A percentile compares a stretch with the other conserved stretches of the same genome.
Conservation (phyloP, 192 early-diverging fungal genomes). For the Coemansia nantahalensis region DNA sequence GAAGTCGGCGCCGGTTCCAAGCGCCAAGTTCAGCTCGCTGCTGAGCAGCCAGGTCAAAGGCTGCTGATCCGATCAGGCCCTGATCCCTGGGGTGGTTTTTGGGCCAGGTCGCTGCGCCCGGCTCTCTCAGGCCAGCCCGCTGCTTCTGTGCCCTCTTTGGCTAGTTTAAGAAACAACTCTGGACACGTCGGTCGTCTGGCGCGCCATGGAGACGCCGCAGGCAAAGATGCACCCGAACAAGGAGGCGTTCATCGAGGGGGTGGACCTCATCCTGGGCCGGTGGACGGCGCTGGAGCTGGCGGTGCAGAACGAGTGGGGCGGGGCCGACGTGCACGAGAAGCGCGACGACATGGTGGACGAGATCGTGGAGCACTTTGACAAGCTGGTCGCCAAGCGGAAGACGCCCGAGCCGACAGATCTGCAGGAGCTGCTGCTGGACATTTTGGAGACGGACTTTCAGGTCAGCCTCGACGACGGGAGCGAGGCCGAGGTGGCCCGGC, state of each 20-base stretch:
- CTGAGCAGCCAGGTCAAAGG: background rate
- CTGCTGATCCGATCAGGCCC: no score
- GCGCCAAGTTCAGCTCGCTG: slow-evolving; percentile 13
- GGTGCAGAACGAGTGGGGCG: slow-evolving; percentile 71
- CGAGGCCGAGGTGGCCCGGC: slow-evolving; percentile 35
- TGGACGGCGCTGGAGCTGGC: slow-evolving; percentile 75
- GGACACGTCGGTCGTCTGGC: no score
- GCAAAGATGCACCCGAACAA: slow-evolving; percentile 40
- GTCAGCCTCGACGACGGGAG: slow-evolving; percentile 40
- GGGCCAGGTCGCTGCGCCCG: no score
- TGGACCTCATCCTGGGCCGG: slow-evolving; percentile 58
- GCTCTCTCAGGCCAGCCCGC: no score
- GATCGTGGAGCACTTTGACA: slow-evolving; percentile 63
- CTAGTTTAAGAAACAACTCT: no score
- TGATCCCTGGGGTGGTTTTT: no score
- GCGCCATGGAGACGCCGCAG: background rate
- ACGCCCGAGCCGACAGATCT: slow-evolving; percentile 39
- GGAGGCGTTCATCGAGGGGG: slow-evolving; percentile 57
- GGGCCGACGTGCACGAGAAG: slow-evolving; percentile 62
- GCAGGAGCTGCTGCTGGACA: slow-evolving; percentile 30
- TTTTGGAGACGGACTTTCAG: slow-evolving; percentile 42
- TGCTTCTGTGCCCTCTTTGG: no score
- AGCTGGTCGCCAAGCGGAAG: slow-evolving; percentile 17
- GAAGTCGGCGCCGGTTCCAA: slow-evolving; percentile 6
- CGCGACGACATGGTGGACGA: slow-evolving; percentile 65